These are phyloP conservation scores for Bathelium albidoporum DNA, from an alignment of 495 filamentous ascomycete species.

Conservation along the genomic window DNA sequence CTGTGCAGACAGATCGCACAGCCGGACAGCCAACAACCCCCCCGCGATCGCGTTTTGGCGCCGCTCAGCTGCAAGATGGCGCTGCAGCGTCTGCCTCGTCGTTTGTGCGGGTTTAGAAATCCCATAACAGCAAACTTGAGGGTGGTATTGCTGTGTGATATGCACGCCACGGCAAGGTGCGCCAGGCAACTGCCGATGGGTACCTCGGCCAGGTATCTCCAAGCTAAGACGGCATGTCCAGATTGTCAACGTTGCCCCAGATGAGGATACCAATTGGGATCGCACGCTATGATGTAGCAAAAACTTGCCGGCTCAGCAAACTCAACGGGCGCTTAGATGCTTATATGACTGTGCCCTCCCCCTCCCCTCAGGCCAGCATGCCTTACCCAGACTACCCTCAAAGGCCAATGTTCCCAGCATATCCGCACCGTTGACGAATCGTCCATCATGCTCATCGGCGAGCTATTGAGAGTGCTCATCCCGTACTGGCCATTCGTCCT, in stretches of 20 bases:
- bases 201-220: neutral
- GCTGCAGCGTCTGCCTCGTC: neutral
- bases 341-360: neutral
- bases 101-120: too few relatives aligned
- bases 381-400: neutral
- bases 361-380: neutral
- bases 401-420: neutral
- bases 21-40: neutral
- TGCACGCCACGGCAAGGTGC: neutral
- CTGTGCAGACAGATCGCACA: neutral
- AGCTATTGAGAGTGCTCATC: slow-evolving; percentile 30
- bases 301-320: neutral
- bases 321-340: neutral
- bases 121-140: too few relatives aligned
- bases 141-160: neutral
- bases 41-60: neutral
- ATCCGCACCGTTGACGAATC: neutral
- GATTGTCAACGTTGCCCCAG: neutral
- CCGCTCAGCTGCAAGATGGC: neutral
- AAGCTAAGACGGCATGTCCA: neutral
- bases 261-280: neutral
- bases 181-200: neutral
- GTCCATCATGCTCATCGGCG: slow-evolving; percentile 20
- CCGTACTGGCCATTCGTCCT: slow-evolving; percentile 40
- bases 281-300: neutral